phyloP scores from a whole-genome alignment of 148 eudicot genomes.

The Fagopyrum homotropicum region DNA sequence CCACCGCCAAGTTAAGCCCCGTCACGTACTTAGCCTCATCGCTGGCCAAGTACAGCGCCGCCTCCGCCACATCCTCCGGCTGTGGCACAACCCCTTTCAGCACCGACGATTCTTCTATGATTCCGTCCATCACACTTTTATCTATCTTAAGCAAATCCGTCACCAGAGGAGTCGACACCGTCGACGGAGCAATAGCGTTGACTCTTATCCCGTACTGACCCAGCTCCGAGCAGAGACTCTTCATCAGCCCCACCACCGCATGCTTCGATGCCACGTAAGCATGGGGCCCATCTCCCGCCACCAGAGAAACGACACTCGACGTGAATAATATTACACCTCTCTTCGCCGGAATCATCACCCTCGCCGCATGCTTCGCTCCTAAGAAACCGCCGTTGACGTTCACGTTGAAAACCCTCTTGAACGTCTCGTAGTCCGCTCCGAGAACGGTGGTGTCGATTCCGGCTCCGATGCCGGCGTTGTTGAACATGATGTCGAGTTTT shows the following conservation, averaged over 20 bases:
- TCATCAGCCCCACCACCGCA: conserved; percentile 15
- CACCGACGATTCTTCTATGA: neutral
- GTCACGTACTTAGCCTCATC: conserved; percentile 17
- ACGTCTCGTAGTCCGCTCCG: neutral
- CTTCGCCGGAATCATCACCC: conserved; percentile 12
- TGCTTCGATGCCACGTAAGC: conserved; percentile 15
- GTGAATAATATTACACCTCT: conserved; percentile 12
- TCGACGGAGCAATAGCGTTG: conserved; percentile 15
- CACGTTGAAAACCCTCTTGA: conserved; percentile 13
- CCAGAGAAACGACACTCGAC: conserved; percentile 7
- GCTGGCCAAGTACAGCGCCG: conserved; percentile 9
- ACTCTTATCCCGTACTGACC: conserved; percentile 17
- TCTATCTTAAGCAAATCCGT: neutral
- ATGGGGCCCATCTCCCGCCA: conserved; percentile 9
- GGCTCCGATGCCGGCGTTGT: conserved; percentile 10
- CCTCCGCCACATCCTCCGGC: conserved; percentile 9
- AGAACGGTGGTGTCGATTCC: neutral
- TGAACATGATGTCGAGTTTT: conserved; percentile 17
- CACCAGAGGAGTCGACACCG: conserved; percentile 8
- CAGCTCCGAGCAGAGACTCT: conserved; percentile 16
- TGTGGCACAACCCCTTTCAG: conserved; percentile 12
- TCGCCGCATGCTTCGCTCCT: conserved; percentile 8
- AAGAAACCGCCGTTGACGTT: conserved; percentile 13
- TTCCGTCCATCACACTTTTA: neutral
- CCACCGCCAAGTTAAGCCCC: conserved; percentile 16